Evolutionary conservation across 805 yeast species (phyloP).

Genomic region (Naumovozyma baii): DNA sequence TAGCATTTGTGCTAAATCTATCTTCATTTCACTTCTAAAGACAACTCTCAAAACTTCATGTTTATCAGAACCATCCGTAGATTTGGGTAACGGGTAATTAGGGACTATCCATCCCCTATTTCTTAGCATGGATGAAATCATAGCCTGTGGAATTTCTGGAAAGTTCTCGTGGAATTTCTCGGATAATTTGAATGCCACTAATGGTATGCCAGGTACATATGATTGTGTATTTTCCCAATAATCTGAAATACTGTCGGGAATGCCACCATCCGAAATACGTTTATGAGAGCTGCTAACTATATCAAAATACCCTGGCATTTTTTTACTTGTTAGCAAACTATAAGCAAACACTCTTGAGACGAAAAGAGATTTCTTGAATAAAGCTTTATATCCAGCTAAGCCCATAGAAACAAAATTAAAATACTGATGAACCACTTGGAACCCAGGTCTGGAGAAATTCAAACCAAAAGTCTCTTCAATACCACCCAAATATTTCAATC

Average conservation of each 20-base stretch:
- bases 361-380: constrained; percentile 52
- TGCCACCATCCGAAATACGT: constrained; percentile 30
- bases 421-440: constrained; percentile 83
- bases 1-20: constrained; percentile 29
- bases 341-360: constrained; percentile 56
- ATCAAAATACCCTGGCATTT: constrained; percentile 55
- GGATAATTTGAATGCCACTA: constrained; percentile 74
- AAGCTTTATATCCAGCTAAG: constrained; percentile 52
- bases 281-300: constrained; percentile 74
- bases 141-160: constrained; percentile 76
- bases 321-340: constrained; percentile 45
- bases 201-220: constrained; percentile 75
- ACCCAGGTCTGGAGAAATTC: constrained; percentile 89
- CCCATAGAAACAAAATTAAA: constrained; percentile 70
- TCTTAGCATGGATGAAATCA: constrained; percentile 63
- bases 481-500: constrained; percentile 78
- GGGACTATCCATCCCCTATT: constrained; percentile 82
- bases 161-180: constrained; percentile 45
- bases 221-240: constrained; percentile 33
- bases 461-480: constrained; percentile 77
- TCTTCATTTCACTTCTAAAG: constrained; percentile 57
- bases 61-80: constrained; percentile 36
- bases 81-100: constrained; percentile 70
- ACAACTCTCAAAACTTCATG: constrained; percentile 77
- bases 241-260: constrained; percentile 16